Conservation (phyloP, 345 rosid species). For the Abelmoschus esculentus region DNA sequence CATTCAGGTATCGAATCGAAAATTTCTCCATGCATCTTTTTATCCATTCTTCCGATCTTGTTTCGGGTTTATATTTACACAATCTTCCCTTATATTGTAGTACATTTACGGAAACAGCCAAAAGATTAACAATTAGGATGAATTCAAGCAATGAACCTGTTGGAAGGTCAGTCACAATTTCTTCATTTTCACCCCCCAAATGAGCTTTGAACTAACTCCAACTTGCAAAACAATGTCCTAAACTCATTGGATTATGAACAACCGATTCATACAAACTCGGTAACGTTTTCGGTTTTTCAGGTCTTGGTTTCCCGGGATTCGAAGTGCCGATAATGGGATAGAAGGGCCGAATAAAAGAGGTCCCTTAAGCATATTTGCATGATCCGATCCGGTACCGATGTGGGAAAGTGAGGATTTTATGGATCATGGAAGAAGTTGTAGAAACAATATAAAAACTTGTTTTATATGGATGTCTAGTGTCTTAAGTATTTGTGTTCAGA, state of each 20-base stretch:
- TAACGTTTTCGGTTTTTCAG: constrained; percentile 30
- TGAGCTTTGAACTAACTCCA: too few species aligned
- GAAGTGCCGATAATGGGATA: constrained; percentile 50
- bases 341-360: constrained; percentile 57
- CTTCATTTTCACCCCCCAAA: background rate
- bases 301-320: constrained; percentile 55
- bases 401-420: background rate
- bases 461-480: background rate
- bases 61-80: background rate
- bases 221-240: too few species aligned
- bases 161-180: constrained; percentile 46
- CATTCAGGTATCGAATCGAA: constrained; percentile 56
- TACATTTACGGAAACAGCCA: constrained; percentile 55
- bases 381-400: constrained; percentile 6
- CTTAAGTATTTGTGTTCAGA: background rate
- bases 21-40: background rate
- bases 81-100: constrained; percentile 26
- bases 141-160: constrained; percentile 32
- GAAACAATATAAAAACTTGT: background rate
- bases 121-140: constrained; percentile 66
- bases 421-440: constrained; percentile 1
- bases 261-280: background rate
- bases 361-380: constrained; percentile 70
- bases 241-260: too few species aligned
- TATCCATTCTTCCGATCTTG: background rate